These are phyloP conservation scores for Rhexocercosporidium sp. DNA, from an alignment of 2,329 filamentous ascomycete genomes.

Conservation along the genomic window DNA sequence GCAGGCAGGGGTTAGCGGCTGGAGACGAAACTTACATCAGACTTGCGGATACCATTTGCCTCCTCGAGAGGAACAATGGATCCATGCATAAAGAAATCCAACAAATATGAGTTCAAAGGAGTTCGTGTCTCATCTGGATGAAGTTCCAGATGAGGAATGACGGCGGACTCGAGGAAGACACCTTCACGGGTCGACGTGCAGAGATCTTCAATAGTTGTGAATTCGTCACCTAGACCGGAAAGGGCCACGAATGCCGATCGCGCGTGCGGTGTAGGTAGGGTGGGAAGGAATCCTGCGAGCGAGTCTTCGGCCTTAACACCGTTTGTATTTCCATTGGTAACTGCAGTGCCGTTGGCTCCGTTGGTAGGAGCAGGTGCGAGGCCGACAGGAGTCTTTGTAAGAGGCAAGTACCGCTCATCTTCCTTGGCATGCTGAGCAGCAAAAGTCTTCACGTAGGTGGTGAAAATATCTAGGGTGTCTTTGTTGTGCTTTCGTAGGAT, in stretches of 20 bases:
- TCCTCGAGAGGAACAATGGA: constrained; percentile 62
- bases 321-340: constrained; percentile 21
- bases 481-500: constrained; percentile 67
- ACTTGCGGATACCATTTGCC: constrained; percentile 69
- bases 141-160: constrained; percentile 71
- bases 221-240: constrained; percentile 69
- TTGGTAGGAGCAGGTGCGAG: constrained; percentile 14
- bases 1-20: background rate
- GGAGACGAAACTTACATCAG: constrained; percentile 49
- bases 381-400: constrained; percentile 38
- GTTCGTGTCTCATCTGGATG: constrained; percentile 57
- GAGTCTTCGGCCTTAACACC: constrained; percentile 16
- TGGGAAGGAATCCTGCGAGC: constrained; percentile 32
- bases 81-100: constrained; percentile 80
- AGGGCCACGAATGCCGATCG: constrained; percentile 75
- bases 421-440: constrained; percentile 61
- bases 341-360: constrained; percentile 22
- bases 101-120: constrained; percentile 70
- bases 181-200: constrained; percentile 68
- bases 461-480: constrained; percentile 69
- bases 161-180: constrained; percentile 76
- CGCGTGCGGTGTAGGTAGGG: constrained; percentile 51
- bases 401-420: constrained; percentile 38
- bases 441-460: constrained; percentile 71
- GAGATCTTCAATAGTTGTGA: constrained; percentile 68